Evolutionary conservation across 805 yeast species (phyloP), one percentile per base, ranked within the genome.

Genomic region (Spathaspora arborariae): DNA sequence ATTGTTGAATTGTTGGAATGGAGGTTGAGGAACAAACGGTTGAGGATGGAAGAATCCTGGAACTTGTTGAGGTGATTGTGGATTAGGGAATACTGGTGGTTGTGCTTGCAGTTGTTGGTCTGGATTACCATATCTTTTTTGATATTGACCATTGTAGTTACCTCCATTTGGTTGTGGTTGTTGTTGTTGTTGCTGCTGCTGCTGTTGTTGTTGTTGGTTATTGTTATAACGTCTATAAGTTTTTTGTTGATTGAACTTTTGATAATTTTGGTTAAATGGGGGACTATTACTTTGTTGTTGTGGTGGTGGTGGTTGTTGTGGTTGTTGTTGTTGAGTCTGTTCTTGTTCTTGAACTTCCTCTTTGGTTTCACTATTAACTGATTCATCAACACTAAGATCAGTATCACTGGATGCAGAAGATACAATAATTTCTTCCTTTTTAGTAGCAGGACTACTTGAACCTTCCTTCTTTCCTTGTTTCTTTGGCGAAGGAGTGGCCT

Each of bases 31-130:
- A 21, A 51, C 52, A 47, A 51, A 62, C 38, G 66, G 64, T 43
- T 64, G 67, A 18, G 69, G 70, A 44, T 64, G 70, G 57, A 55
- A 65, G 51, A 54, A 65, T 8, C 62, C 67, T 42, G 58, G 58
- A 41, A 48, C 56, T 47, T 56, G 63, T 41, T 51, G 52, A 37
- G 45, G 49, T 2, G 30, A 35, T 30, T 30, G 35, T 30, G 35
- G 35, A 16, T 10, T 30, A n/a, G 35, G 35, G n/a, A 10, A 30
- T 30, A 30, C 16, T 9, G 35, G 35, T 35, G 24, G 45, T 33
- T 35, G 47, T n/a, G 43, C 33, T 26, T 45, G 45, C 21, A 33
- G 51, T 42, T 50, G 55, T 44, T 51, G 54, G 26, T 45, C 44
- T 21, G 53, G 59, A 45, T 55, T 53, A 46, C 50, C 53, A 46